Base-by-base conservation (phyloP, 306 rosid species). In the Cucumis sativus region DNA sequence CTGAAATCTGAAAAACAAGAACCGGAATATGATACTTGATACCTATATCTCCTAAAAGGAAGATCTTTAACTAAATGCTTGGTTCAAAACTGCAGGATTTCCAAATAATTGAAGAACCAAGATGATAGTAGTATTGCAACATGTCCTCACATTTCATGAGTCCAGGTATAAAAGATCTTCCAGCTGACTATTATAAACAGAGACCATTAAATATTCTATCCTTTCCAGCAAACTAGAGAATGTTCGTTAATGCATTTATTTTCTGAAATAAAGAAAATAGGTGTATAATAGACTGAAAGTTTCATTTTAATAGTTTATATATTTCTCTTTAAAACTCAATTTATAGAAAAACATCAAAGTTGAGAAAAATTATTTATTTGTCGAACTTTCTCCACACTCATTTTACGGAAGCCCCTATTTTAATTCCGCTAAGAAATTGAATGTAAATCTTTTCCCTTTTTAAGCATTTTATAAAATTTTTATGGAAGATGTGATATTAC, bases 1-100 rank as follows among this genome's bases (percentile, higher is more conserved):
- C 85, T 82, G 75, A 85, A 82, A 79, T 82, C 85, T 85, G 85
- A 65, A 84, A 84, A 51, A 71, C 37, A 33, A 30, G 54, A 70
- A 70, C 39, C 43, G 40, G 1, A 65, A 20, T 28, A 51, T 51
- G 37, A 15, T 23, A 72, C 60, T 72, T 8, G 20, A 33, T 33
- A 33, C 37, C 37, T 33, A 2, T 33, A 33, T 47, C 21, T 43
- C 75, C 55, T 71, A 49, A 51, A 47, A 23, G 16, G 9, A 23
- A 72, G 43, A 72, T 51, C 8, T 28, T 51, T 25, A 51, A 72
- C 76, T 51, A 51, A 33, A 72, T 72, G 43, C 45, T 72, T 72
- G n/a, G 61, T 28, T 30, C 41, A 15, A 72, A 49, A 51, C 23
- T 7, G 76, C 37, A 72, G 25, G 61, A 16, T 49, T 45, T 72